Conservation (phyloP, 192 early-diverging fungal species). For the Backusella tarrabulga region DNA sequence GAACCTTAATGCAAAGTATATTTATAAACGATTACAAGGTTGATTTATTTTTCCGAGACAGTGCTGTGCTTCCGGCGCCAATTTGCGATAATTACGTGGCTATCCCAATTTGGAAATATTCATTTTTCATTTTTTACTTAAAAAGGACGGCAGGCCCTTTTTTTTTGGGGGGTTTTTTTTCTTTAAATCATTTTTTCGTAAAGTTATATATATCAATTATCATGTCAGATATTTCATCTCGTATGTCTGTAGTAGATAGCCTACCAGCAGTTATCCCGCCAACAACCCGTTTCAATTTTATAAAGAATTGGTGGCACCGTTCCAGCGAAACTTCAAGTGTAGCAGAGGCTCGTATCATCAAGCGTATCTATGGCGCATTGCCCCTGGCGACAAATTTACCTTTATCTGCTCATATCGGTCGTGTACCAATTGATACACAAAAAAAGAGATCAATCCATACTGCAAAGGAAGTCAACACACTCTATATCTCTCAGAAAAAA, state of each 20-base stretch:
- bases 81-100: background rate
- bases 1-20: no score
- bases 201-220: background rate
- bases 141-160: background rate
- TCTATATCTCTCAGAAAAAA: slow-evolving; percentile 11
- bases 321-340: slow-evolving; percentile 37
- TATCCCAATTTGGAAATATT: background rate
- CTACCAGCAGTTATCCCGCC: slow-evolving; percentile 33
- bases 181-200: background rate
- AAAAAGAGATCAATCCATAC: slow-evolving; percentile 33
- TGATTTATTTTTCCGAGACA: background rate
- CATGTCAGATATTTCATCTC: slow-evolving; percentile 4
- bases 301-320: slow-evolving; percentile 39
- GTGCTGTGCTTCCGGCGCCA: background rate
- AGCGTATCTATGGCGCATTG: slow-evolving; percentile 37
- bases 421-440: background rate
- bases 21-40: background rate
- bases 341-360: slow-evolving; percentile 58
- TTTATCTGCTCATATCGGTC: background rate
- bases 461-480: background rate
- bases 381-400: background rate
- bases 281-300: slow-evolving; percentile 31
- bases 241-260: background rate
- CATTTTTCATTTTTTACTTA: background rate
- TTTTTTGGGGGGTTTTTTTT: background rate